Percentiles rank a stretch among this genome's conserved stretches.
Evolutionary conservation across 176 grass and related monocot genomes (phyloP).

Genomic region (Puya raimondii): DNA sequence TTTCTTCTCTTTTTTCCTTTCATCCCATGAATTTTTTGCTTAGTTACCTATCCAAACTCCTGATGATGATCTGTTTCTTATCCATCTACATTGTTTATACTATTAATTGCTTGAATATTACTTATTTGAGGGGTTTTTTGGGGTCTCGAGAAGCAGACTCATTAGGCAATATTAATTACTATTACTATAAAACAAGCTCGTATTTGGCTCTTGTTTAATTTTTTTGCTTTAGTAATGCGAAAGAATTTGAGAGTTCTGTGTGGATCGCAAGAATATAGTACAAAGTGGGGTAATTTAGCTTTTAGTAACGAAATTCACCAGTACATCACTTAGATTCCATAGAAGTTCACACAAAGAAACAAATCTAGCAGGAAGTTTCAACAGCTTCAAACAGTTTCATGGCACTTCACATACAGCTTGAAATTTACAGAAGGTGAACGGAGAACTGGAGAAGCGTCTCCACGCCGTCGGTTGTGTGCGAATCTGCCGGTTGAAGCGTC

Average conservation of each 20-base stretch:
- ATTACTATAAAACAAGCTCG: too few relatives aligned
- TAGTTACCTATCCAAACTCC: too few relatives aligned
- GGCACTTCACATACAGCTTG: constrained; percentile 16
- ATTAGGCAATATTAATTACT: too few relatives aligned
- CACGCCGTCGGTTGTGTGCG: constrained; percentile 48
- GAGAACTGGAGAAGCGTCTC: constrained; percentile 61
- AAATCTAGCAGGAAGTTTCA: neutral
- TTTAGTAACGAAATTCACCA: neutral
- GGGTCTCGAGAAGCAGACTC: too few relatives aligned
- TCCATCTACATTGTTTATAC: too few relatives aligned
- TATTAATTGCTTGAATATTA: too few relatives aligned
- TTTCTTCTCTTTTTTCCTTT: too few relatives aligned
- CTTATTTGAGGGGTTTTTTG: too few relatives aligned
- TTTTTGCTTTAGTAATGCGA: too few relatives aligned
- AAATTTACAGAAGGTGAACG: constrained; percentile 31
- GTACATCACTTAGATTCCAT: neutral
- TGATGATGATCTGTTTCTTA: too few relatives aligned
- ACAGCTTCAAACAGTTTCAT: neutral
- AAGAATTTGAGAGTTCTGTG: neutral
- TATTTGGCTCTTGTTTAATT: too few relatives aligned
- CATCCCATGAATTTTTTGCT: too few relatives aligned
- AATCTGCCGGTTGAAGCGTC: constrained; percentile 34
- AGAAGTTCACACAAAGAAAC: neutral
- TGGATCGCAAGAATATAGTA: neutral
- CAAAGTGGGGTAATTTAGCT: neutral